Conservation (phyloP, 768 basidiomycete species). For the Kwoniella europaea region DNA sequence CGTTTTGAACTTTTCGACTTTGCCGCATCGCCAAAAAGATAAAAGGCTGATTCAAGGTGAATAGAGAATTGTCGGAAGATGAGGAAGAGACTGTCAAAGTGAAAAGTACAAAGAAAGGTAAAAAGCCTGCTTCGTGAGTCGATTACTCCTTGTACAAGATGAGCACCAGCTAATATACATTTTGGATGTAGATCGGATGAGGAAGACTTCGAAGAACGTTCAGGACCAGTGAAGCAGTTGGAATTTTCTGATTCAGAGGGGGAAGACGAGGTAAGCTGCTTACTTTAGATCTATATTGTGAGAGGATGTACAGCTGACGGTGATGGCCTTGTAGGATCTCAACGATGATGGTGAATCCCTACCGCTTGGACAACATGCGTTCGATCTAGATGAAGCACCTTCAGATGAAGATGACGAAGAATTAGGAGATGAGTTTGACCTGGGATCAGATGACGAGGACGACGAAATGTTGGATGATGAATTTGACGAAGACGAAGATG, state of each 20-base stretch:
- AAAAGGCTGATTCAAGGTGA: background rate
- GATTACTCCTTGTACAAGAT: background rate
- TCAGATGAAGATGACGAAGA: conserved; percentile 39
- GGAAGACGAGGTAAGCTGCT: conserved; percentile 35
- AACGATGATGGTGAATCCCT: conserved; percentile 44
- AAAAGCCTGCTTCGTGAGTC: conserved; percentile 42
- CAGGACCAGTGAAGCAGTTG: conserved; percentile 47
- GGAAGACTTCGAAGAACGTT: conserved; percentile 37
- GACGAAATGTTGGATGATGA: conserved; percentile 43
- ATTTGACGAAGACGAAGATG: conserved; percentile 37
- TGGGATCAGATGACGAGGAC: conserved; percentile 28
- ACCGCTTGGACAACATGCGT: conserved; percentile 43
- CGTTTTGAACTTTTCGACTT: too few relatives aligned
- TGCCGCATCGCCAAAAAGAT: background rate
- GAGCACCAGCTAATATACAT: background rate
- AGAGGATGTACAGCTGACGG: background rate
- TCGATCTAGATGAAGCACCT: conserved; percentile 54
- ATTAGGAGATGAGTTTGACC: conserved; percentile 42
- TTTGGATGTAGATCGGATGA: conserved; percentile 23
- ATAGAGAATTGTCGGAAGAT: conserved; percentile 49
- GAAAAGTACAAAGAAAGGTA: conserved; percentile 46
- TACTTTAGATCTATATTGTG: background rate
- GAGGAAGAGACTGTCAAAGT: conserved; percentile 49
- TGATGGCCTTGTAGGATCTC: background rate
- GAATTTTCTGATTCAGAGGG: conserved; percentile 52